Evolutionary conservation across 306 rosid species (phyloP).

Genomic region (Fragaria ananassa): DNA sequence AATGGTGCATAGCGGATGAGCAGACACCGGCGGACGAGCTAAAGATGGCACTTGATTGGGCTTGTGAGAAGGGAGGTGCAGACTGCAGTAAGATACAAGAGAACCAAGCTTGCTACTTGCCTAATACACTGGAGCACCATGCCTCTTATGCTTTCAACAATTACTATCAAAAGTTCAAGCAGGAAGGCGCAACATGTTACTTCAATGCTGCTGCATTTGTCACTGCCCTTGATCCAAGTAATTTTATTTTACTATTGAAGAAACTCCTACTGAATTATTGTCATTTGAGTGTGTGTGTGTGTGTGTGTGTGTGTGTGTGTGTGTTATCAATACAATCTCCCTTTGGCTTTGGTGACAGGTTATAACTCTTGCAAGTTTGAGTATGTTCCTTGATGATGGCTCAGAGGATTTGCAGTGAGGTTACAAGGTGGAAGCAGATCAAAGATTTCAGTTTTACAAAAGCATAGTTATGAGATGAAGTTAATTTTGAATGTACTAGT

Average conservation of each 20-base stretch:
- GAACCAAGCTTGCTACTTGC: conserved; percentile 48
- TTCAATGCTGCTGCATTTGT: conserved; percentile 38
- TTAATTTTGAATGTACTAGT: too few species aligned
- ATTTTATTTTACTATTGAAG: not conserved
- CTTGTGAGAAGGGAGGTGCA: conserved; percentile 63
- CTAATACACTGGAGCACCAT: conserved; percentile 44
- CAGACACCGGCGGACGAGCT: conserved; percentile 39
- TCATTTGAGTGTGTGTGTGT: not conserved
- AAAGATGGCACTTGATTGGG: conserved; percentile 47
- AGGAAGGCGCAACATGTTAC: conserved; percentile 60
- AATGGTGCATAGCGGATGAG: conserved; percentile 43
- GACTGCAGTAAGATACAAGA: conserved; percentile 55
- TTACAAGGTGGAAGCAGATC: not conserved
- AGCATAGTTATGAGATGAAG: not conserved
- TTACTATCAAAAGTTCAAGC: conserved; percentile 49
- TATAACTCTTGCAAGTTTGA: conserved; percentile 60
- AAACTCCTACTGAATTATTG: not conserved
- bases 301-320: not conserved
- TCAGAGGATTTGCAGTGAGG: not conserved
- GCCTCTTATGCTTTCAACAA: conserved; percentile 69
- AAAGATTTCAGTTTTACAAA: not conserved
- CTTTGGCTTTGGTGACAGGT: conserved; percentile 39
- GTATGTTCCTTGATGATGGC: conserved; percentile 33
- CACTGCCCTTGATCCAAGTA: conserved; percentile 41
- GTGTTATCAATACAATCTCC: not conserved